A percentile compares a stretch with the other conserved stretches of the same genome.
phyloP scores from a whole-genome alignment of 345 rosid genomes.

The Bruguiera sexangula region DNA sequence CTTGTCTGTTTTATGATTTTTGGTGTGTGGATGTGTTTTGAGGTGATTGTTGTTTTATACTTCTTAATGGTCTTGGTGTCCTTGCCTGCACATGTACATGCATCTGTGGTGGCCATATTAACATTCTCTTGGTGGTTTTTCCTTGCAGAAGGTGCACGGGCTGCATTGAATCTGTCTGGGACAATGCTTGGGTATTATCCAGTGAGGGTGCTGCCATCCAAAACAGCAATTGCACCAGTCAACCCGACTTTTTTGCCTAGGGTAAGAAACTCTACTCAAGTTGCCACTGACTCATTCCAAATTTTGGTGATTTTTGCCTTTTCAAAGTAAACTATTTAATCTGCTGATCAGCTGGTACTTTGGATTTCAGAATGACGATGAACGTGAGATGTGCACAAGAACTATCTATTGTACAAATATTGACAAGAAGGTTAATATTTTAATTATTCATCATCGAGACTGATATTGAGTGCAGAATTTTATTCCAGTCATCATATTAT shows the following conservation, averaged over 20 bases:
- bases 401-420: constrained; percentile 93
- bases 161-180: constrained; percentile 74
- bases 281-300: neutral
- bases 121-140: constrained; percentile 21
- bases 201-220: constrained; percentile 82
- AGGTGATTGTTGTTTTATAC: neutral
- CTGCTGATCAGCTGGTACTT: constrained; percentile 15
- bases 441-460: no score
- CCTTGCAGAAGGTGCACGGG: constrained; percentile 65
- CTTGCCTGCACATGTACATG: neutral
- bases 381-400: constrained; percentile 91
- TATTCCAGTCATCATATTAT: neutral
- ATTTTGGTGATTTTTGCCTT: neutral
- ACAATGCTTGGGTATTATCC: constrained; percentile 92
- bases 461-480: no score
- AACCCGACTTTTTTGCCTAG: constrained; percentile 92
- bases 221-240: constrained; percentile 95
- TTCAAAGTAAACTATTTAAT: neutral
- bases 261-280: constrained; percentile 40
- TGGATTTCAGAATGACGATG: constrained; percentile 66
- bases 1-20: neutral
- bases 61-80: neutral
- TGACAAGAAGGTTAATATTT: constrained; percentile 65
- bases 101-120: neutral
- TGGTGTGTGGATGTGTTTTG: neutral